Evolutionary conservation across 2,329 filamentous ascomycete species (phyloP).

Genomic region (Endoconidiophora laricicola): DNA sequence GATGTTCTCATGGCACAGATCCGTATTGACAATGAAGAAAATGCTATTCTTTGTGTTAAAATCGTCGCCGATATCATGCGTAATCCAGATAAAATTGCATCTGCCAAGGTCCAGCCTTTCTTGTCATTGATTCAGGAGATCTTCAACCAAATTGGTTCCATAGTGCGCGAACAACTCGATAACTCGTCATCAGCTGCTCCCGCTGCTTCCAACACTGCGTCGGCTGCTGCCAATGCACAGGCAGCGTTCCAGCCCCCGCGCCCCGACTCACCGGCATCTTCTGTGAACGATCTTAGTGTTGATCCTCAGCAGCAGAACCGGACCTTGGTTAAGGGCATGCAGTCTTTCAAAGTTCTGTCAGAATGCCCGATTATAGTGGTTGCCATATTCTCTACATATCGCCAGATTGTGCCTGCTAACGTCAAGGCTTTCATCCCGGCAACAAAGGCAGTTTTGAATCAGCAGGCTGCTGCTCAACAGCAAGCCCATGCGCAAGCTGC

Average conservation of each 20-base stretch:
- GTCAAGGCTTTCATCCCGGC: slow-evolving; percentile 84
- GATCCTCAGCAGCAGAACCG: slow-evolving; percentile 66
- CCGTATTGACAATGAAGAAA: slow-evolving; percentile 89
- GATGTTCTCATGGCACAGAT: slow-evolving; percentile 82
- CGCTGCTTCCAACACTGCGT: slow-evolving; percentile 35
- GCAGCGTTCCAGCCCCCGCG: slow-evolving; percentile 73
- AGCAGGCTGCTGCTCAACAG: slow-evolving; percentile 86
- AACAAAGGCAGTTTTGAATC: slow-evolving; percentile 75
- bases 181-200: slow-evolving; percentile 44
- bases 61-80: slow-evolving; percentile 94
- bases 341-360: slow-evolving; percentile 95
- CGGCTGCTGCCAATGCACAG: slow-evolving; percentile 37
- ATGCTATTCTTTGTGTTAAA: slow-evolving; percentile 96
- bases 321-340: slow-evolving; percentile 80
- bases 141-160: slow-evolving; percentile 85
- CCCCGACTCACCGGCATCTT: slow-evolving; percentile 75
- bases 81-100: slow-evolving; percentile 70
- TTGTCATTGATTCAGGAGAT: slow-evolving; percentile 85
- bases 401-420: slow-evolving; percentile 60
- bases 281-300: slow-evolving; percentile 61
- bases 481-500: slow-evolving; percentile 78
- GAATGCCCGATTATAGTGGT: slow-evolving; percentile 99
- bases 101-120: slow-evolving; percentile 71
- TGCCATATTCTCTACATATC: slow-evolving; percentile 90
- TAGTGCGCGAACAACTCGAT: slow-evolving; percentile 91